These are phyloP conservation scores for Circinella umbellata DNA, from an alignment of 371 early-diverging fungal species.

Conservation along the genomic window DNA sequence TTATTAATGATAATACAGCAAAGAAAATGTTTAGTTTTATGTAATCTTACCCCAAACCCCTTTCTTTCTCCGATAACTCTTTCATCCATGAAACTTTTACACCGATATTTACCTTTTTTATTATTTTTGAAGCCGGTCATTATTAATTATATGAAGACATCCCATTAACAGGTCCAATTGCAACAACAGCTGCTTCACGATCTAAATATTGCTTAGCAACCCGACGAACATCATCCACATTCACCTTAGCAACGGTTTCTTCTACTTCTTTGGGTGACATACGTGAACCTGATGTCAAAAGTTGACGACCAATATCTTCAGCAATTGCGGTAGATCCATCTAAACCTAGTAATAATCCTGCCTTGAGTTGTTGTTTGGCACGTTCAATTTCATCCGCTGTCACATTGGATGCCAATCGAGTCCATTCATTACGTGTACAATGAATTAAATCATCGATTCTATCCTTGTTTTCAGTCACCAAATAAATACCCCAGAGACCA, in stretches of 20 bases:
- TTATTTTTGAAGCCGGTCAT: neutral
- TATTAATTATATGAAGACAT: conserved; percentile 71
- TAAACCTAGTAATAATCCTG: conserved; percentile 84
- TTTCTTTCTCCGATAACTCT: no score
- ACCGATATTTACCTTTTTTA: no score
- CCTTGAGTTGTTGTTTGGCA: conserved; percentile 98
- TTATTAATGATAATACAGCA: no score
- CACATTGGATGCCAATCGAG: conserved; percentile 82
- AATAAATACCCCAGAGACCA: conserved; percentile 97
- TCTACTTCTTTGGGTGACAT: conserved; percentile 64
- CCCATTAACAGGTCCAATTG: conserved; percentile 84
- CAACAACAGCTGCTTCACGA: conserved; percentile 90
- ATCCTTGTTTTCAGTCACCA: conserved; percentile 82
- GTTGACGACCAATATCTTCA: conserved; percentile 97
- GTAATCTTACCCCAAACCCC: no score
- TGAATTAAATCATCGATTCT: conserved; percentile 87
- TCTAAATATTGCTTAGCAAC: conserved; percentile 86
- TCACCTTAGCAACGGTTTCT: conserved; percentile 37
- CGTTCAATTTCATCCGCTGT: conserved; percentile 95
- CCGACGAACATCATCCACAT: conserved; percentile 82
- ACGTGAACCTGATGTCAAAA: conserved; percentile 90
- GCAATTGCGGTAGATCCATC: conserved; percentile 95
- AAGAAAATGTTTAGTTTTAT: no score
- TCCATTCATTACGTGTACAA: conserved; percentile 92
- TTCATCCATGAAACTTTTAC: no score